Evolutionary conservation across 2,329 filamentous ascomycete species (phyloP).

Genomic region (Apiospora hydei): DNA sequence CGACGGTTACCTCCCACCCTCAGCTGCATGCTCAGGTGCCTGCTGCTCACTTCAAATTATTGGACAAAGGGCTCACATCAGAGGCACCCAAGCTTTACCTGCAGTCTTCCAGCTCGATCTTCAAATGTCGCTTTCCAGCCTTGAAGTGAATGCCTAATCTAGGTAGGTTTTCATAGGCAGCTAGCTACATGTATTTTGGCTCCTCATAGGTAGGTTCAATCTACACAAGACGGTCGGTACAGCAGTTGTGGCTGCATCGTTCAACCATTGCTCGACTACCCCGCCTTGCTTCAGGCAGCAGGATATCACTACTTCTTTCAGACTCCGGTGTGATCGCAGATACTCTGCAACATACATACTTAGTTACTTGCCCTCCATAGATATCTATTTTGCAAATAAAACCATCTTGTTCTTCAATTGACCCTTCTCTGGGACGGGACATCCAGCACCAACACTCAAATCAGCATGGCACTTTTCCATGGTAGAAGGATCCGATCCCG

Average conservation of each 20-base stretch:
- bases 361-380: background rate
- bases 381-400: background rate
- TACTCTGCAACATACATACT: background rate
- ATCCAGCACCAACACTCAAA: background rate
- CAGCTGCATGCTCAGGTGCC: background rate
- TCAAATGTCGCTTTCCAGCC: background rate
- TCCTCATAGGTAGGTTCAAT: background rate
- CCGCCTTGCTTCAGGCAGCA: conserved; percentile 17
- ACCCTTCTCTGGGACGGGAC: background rate
- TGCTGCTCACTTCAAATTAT: background rate
- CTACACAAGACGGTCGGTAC: background rate
- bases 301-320: background rate
- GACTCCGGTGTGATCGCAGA: background rate
- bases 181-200: no score
- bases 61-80: background rate
- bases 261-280: background rate
- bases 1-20: background rate
- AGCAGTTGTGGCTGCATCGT: conserved; percentile 9
- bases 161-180: no score
- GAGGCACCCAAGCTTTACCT: background rate
- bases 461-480: background rate
- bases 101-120: background rate
- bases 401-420: background rate
- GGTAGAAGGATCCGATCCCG: background rate
- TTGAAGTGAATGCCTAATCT: background rate